phyloP scores from a whole-genome alignment of 768 basidiomycete species.

The Paxillus ammoniavirescens region DNA sequence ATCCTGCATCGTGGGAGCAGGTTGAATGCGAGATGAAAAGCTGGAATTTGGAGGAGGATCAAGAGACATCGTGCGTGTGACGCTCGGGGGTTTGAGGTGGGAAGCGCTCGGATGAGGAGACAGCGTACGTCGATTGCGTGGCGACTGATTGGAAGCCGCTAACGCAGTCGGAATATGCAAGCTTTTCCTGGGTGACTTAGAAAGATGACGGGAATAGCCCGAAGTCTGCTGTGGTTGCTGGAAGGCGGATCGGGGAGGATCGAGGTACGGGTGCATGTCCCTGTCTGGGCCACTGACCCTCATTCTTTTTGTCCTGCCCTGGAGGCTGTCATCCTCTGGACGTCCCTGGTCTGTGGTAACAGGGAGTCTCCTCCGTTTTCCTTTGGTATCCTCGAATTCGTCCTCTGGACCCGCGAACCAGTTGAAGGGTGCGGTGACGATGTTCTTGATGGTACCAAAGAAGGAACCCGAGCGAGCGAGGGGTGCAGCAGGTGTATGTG shows the following conservation, averaged over 20 bases:
- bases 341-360: slow-evolving; percentile 21
- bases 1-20: slow-evolving; percentile 36
- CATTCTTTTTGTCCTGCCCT: slow-evolving; percentile 48
- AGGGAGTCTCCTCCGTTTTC: slow-evolving; percentile 53
- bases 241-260: slow-evolving; percentile 52
- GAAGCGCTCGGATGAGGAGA: slow-evolving; percentile 39
- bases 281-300: slow-evolving; percentile 50
- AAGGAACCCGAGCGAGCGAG: slow-evolving; percentile 58
- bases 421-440: slow-evolving; percentile 60
- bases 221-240: slow-evolving; percentile 21
- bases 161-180: slow-evolving; percentile 30
- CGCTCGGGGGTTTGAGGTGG: slow-evolving; percentile 32
- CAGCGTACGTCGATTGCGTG: slow-evolving; percentile 39
- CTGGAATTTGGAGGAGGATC: slow-evolving; percentile 50
- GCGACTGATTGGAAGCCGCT: slow-evolving; percentile 28
- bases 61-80: slow-evolving; percentile 68
- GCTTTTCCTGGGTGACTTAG: slow-evolving; percentile 29
- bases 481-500: slow-evolving; percentile 26
- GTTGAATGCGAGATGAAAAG: slow-evolving; percentile 23
- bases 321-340: slow-evolving; percentile 33
- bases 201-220: slow-evolving; percentile 20
- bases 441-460: slow-evolving; percentile 59
- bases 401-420: slow-evolving; percentile 53
- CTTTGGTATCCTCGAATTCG: slow-evolving; percentile 47
- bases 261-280: slow-evolving; percentile 45